Conservation (phyloP, 108 stramenopile species). For the Conticribra guillardii region DNA sequence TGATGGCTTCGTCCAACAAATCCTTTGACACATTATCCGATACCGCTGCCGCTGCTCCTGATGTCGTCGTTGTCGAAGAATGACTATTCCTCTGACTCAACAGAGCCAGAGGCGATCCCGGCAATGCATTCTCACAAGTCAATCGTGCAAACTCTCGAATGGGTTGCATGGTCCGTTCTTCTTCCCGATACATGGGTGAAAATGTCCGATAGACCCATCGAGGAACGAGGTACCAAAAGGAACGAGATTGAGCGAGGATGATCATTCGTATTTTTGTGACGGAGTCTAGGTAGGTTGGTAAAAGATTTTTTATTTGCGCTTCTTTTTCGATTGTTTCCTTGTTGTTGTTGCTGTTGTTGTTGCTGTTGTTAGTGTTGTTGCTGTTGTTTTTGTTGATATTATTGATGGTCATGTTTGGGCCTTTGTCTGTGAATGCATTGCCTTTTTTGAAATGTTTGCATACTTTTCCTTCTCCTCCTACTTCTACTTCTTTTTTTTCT, state of each 20-base stretch:
- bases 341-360: constrained; percentile 15
- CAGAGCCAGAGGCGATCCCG: constrained; percentile 63
- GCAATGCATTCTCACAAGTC: constrained; percentile 68
- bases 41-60: not conserved
- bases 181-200: constrained; percentile 80
- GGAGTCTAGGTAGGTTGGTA: constrained; percentile 75
- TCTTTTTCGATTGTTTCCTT: not conserved
- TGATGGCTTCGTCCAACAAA: constrained; percentile 88
- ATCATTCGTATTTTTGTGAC: constrained; percentile 92
- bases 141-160: constrained; percentile 78
- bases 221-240: constrained; percentile 88
- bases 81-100: constrained; percentile 52
- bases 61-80: constrained; percentile 3
- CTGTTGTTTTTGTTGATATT: not conserved
- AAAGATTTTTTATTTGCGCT: constrained; percentile 31
- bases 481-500: no score
- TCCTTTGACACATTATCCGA: constrained; percentile 42
- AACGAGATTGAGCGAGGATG: constrained; percentile 89
- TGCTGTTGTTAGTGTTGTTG: not conserved
- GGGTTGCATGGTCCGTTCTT: constrained; percentile 78
- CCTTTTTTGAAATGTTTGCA: no score
- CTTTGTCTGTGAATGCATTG: no score
- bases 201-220: constrained; percentile 81
- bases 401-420: no score
- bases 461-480: no score